These are phyloP conservation scores for Neoscytalidium dimidiatum DNA, from an alignment of 2,329 filamentous ascomycete genomes.

Conservation along the genomic window DNA sequence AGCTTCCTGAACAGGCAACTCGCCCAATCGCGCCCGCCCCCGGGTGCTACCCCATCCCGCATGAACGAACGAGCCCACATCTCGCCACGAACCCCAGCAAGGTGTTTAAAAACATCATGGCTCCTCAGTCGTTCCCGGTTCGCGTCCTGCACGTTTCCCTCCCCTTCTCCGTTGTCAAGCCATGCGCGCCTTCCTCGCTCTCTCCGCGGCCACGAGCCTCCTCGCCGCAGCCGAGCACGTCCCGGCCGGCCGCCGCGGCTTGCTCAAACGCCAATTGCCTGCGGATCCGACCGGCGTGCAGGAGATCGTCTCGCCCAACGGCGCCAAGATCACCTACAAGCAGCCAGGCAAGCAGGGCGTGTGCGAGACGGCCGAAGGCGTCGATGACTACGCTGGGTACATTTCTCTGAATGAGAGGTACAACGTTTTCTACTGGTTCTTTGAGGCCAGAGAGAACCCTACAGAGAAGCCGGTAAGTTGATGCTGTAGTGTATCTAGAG, in stretches of 20 bases:
- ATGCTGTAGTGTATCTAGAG: no score
- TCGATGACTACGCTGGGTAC: slow-evolving; percentile 41
- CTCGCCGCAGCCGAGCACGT: background rate
- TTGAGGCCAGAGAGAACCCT: slow-evolving; percentile 50
- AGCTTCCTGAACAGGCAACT: slow-evolving; percentile 4
- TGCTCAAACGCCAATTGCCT: slow-evolving; percentile 6
- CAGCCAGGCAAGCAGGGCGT: slow-evolving; percentile 21
- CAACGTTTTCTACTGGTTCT: slow-evolving; percentile 51
- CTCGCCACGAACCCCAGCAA: background rate
- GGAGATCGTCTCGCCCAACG: slow-evolving; percentile 40
- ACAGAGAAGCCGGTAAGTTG: slow-evolving; percentile 18
- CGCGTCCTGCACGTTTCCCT: background rate
- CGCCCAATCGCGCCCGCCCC: background rate
- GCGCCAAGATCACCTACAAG: slow-evolving; percentile 15
- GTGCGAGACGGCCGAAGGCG: slow-evolving; percentile 41
- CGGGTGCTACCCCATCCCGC: background rate
- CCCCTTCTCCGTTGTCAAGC: background rate
- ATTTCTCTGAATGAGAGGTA: slow-evolving; percentile 37
- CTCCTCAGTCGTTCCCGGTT: background rate
- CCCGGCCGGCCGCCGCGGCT: background rate
- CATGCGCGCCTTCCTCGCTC: background rate
- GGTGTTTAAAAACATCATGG: background rate
- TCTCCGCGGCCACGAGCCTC: background rate
- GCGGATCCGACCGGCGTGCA: slow-evolving; percentile 14
- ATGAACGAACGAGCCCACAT: background rate